Conservation (phyloP, 805 yeast species). For the Candida vartiovaarae region DNA sequence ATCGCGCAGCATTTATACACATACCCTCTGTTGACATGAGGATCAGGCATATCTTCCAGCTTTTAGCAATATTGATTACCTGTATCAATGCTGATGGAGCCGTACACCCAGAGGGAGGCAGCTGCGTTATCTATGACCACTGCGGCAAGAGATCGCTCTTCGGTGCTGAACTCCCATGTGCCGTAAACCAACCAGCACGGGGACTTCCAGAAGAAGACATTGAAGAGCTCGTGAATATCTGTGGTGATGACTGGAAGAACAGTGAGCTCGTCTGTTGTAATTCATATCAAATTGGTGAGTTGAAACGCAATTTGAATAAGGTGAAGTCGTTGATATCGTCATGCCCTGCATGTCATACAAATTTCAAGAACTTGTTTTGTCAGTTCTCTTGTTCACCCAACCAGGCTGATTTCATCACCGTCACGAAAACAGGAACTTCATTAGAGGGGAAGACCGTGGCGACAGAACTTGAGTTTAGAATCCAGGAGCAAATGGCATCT, state of each 20-base stretch:
- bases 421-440: constrained; percentile 45
- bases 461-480: constrained; percentile 58
- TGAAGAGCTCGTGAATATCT: constrained; percentile 44
- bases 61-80: too few relatives aligned
- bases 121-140: constrained; percentile 31
- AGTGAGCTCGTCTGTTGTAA: constrained; percentile 60
- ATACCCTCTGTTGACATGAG: too few relatives aligned
- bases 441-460: constrained; percentile 51
- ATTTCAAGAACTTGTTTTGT: constrained; percentile 80
- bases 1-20: too few relatives aligned
- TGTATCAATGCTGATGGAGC: too few relatives aligned
- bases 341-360: constrained; percentile 88
- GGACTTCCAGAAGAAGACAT: constrained; percentile 31
- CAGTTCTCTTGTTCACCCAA: constrained; percentile 85
- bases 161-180: constrained; percentile 78
- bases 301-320: constrained; percentile 57
- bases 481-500: constrained; percentile 53
- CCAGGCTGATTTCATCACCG: constrained; percentile 68
- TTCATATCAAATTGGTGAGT: constrained; percentile 45
- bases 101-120: constrained; percentile 2
- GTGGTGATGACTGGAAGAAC: constrained; percentile 64
- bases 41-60: too few relatives aligned
- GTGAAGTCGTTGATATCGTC: constrained; percentile 79
- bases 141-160: constrained; percentile 81
- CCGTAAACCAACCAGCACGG: constrained; percentile 50